A percentile compares a stretch with the other conserved stretches of the same genome.
These are phyloP conservation scores for Baudoinia panamericana DNA, from an alignment of 495 filamentous ascomycete species.

Conservation along the genomic window DNA sequence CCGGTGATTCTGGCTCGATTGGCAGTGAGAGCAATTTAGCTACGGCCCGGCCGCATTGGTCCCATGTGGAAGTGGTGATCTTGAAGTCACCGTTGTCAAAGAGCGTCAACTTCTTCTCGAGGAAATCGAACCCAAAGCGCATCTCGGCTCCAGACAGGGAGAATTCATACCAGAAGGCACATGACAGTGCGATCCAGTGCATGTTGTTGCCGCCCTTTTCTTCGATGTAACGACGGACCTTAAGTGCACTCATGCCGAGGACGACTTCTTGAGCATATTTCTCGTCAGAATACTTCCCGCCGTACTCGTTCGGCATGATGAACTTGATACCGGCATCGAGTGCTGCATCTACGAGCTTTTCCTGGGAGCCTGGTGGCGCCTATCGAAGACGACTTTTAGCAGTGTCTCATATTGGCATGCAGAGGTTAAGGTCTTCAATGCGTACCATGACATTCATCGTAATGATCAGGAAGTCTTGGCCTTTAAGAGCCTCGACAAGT, in stretches of 20 bases:
- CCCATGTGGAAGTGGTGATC: constrained; percentile 32
- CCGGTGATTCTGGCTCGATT: constrained; percentile 20
- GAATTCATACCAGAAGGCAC: constrained; percentile 45
- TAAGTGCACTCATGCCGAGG: neutral
- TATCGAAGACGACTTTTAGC: no score
- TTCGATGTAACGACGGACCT: constrained; percentile 29
- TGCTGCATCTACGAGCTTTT: constrained; percentile 44
- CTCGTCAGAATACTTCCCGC: neutral
- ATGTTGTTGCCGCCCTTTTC: neutral
- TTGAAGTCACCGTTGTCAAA: constrained; percentile 37
- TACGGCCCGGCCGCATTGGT: constrained; percentile 34
- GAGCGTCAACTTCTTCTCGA: constrained; percentile 28
- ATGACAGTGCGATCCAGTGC: constrained; percentile 12
- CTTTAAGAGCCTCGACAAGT: constrained; percentile 34
- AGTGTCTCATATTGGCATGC: no score
- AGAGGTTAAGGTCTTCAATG: no score
- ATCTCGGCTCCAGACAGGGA: constrained; percentile 26
- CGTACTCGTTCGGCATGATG: constrained; percentile 45
- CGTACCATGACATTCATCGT: constrained; percentile 33
- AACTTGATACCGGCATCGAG: constrained; percentile 46
- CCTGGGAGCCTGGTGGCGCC: constrained; percentile 22
- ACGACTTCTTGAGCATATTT: neutral
- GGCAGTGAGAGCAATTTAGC: constrained; percentile 19
- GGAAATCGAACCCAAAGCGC: constrained; percentile 37
- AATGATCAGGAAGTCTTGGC: constrained; percentile 47